Percentiles rank a stretch among this genome's conserved stretches.
phyloP scores from a whole-genome alignment of 805 yeast species.

The Wickerhamomyces chaumierensis region DNA sequence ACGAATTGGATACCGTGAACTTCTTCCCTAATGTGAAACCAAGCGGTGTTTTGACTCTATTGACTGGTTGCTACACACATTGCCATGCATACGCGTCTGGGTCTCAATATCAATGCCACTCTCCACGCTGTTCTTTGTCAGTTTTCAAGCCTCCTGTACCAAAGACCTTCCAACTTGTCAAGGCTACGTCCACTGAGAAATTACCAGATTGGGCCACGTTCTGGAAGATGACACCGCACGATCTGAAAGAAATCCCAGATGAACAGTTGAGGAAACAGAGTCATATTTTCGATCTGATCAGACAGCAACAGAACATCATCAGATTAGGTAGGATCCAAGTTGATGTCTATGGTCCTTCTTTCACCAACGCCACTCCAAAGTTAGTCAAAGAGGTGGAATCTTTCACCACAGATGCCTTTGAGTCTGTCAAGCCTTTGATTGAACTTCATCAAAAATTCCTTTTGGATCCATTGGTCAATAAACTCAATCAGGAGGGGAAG shows the following conservation, averaged over 20 bases:
- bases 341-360: constrained; percentile 39
- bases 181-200: constrained; percentile 13
- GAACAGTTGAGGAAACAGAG: constrained; percentile 56
- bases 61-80: constrained; percentile 36
- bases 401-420: constrained; percentile 49
- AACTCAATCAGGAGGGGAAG: constrained; percentile 53
- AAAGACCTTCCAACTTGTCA: constrained; percentile 2
- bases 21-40: constrained; percentile 20
- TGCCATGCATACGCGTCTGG: constrained; percentile 12
- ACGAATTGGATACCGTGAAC: constrained; percentile 14
- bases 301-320: constrained; percentile 60
- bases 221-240: constrained; percentile 50
- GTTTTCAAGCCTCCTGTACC: constrained; percentile 15
- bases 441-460: constrained; percentile 42
- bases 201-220: constrained; percentile 53
- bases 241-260: constrained; percentile 37
- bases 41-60: constrained; percentile 32
- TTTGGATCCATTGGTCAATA: constrained; percentile 44
- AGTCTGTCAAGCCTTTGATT: constrained; percentile 43
- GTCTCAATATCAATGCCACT: constrained; percentile 18
- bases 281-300: constrained; percentile 62
- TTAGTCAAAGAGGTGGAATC: constrained; percentile 38
- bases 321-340: constrained; percentile 57
- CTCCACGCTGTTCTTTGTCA: constrained; percentile 24
- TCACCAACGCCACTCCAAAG: constrained; percentile 27